Evolutionary conservation across 768 basidiomycete genomes (phyloP).

Genomic region (Amanita pseudoporphyria): DNA sequence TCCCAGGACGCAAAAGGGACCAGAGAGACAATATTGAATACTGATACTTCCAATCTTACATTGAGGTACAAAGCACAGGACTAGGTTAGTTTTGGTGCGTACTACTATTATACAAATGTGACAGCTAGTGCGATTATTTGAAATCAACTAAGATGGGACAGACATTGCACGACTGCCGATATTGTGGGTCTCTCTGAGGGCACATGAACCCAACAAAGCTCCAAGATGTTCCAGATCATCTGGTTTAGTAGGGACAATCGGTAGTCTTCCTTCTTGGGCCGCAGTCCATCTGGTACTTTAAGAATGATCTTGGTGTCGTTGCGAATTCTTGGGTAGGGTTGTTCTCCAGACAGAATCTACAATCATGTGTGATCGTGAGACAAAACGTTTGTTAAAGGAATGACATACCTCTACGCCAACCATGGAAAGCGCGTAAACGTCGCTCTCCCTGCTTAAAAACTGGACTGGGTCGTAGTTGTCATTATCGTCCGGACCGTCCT

Average conservation of each 20-base stretch:
- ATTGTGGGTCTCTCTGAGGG: conserved; percentile 33
- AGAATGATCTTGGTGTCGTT: not conserved
- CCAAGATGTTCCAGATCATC: conserved; percentile 31
- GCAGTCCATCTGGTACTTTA: not conserved
- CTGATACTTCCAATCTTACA: not conserved
- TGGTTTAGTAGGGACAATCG: not conserved
- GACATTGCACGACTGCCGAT: conserved; percentile 8
- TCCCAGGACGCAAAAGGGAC: no score
- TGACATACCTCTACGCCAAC: conserved; percentile 21
- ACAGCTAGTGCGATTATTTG: no score
- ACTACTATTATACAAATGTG: not conserved
- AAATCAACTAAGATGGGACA: not conserved
- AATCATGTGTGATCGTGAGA: not conserved
- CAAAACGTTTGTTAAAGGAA: not conserved
- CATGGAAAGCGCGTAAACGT: conserved; percentile 53
- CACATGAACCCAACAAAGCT: conserved; percentile 35
- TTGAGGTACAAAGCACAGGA: no score
- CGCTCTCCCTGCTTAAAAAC: conserved; percentile 28
- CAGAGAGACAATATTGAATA: no score
- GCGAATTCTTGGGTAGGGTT: not conserved
- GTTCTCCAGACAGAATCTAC: not conserved
- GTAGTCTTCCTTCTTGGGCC: conserved; percentile 1
- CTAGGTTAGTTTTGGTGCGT: no score
- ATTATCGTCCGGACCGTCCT: not conserved
- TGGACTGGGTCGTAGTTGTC: conserved; percentile 33